Conservation (phyloP, 2,329 filamentous ascomycete genomes). For the Stylonectria norvegica region DNA sequence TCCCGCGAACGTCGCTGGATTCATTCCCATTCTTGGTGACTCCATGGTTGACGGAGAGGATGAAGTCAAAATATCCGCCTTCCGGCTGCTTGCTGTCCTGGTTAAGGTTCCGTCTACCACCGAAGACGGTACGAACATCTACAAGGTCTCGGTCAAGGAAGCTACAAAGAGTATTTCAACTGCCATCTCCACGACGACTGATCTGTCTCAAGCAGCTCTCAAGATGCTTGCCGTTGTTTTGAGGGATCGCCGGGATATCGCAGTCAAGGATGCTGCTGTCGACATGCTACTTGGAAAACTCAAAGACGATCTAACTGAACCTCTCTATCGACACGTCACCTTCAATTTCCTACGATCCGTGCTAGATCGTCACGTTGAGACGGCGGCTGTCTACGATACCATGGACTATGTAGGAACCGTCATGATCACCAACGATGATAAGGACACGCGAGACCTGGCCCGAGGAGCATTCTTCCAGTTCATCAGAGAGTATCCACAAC, state of each 20-base stretch:
- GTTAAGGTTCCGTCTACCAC: slow-evolving; percentile 79
- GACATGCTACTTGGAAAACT: slow-evolving; percentile 79
- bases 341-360: slow-evolving; percentile 93
- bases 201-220: slow-evolving; percentile 80
- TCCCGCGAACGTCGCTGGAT: slow-evolving; percentile 74
- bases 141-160: slow-evolving; percentile 78
- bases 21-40: slow-evolving; percentile 86
- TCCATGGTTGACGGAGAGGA: slow-evolving; percentile 80
- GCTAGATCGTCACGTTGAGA: slow-evolving; percentile 78
- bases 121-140: slow-evolving; percentile 60
- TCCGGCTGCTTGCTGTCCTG: slow-evolving; percentile 80
- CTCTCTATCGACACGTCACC: slow-evolving; percentile 84
- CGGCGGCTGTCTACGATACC: slow-evolving; percentile 84
- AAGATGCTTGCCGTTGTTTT: slow-evolving; percentile 85
- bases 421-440: slow-evolving; percentile 95
- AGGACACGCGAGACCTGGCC: slow-evolving; percentile 80
- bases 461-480: slow-evolving; percentile 92
- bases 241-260: slow-evolving; percentile 71
- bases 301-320: slow-evolving; percentile 86
- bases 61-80: slow-evolving; percentile 84
- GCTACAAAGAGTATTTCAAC: slow-evolving; percentile 77
- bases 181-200: slow-evolving; percentile 73
- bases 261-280: slow-evolving; percentile 75
- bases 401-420: slow-evolving; percentile 84
- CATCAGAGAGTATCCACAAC: slow-evolving; percentile 89